Evolutionary conservation across 2,329 filamentous ascomycete species (phyloP).

Genomic region (Epichloe festucae): DNA sequence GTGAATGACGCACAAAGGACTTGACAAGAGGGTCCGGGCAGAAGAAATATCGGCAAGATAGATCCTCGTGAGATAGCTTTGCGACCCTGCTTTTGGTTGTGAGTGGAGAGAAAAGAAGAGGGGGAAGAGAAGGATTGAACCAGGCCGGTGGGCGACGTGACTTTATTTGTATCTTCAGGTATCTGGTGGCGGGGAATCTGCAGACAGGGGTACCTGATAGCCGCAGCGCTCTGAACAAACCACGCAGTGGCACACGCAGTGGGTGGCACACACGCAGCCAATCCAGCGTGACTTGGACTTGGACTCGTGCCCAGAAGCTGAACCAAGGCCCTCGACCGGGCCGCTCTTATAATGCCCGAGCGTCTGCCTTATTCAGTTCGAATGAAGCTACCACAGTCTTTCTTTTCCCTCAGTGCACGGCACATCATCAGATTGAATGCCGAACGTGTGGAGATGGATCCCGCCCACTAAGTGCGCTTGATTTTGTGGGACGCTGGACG

Average conservation of each 20-base stretch:
- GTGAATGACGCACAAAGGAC: constrained; percentile 26
- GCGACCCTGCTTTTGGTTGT: constrained; percentile 43
- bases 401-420: no score
- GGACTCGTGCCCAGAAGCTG: no score
- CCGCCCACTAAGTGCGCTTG: background rate
- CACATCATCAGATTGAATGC: background rate
- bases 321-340: background rate
- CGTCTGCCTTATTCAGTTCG: no score
- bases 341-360: no score
- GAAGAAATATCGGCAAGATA: constrained; percentile 38
- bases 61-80: constrained; percentile 35
- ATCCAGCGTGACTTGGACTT: background rate
- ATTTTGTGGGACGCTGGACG: background rate
- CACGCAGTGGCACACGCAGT: no score
- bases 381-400: no score
- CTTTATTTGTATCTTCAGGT: constrained; percentile 4
- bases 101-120: constrained; percentile 37
- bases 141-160: constrained; percentile 4
- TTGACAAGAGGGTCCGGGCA: constrained; percentile 44
- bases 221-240: constrained; percentile 1
- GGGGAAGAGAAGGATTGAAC: constrained; percentile 13
- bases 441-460: background rate
- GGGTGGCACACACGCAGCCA: background rate
- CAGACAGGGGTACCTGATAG: constrained; percentile 5
- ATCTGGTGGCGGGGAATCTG: constrained; percentile 6